phyloP scores from a whole-genome alignment of 768 basidiomycete species.

The Leccinum olivaceopallidum region DNA sequence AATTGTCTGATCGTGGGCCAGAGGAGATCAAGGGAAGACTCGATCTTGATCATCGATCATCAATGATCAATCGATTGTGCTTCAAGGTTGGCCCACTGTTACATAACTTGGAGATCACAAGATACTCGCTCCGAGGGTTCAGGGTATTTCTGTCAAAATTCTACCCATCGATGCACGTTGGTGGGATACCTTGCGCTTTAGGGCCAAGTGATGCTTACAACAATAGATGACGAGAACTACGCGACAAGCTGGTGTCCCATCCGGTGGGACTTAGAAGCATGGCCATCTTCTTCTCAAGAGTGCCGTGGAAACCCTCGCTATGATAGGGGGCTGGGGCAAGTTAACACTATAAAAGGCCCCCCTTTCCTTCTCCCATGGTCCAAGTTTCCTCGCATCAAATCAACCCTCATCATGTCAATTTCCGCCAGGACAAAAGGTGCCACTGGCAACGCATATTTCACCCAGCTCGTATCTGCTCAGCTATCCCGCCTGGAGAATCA shows the following conservation, averaged over 20 bases:
- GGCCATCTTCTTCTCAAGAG: neutral
- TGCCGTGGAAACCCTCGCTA: neutral
- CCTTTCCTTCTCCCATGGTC: neutral
- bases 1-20: no score
- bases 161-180: neutral
- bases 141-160: neutral
- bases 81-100: neutral
- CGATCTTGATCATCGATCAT: no score
- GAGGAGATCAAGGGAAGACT: no score
- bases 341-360: neutral
- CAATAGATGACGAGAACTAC: neutral
- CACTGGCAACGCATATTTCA: conserved; percentile 24
- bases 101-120: neutral
- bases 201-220: neutral
- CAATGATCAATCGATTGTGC: neutral
- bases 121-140: neutral
- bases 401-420: conserved; percentile 18
- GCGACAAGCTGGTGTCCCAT: neutral
- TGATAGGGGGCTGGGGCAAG: neutral
- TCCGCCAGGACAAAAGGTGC: conserved; percentile 23
- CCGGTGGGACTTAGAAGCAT: neutral
- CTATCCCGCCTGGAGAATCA: conserved; percentile 23
- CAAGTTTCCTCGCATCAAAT: neutral
- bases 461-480: conserved; percentile 19
- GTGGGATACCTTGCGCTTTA: neutral